Base-by-base conservation (phyloP, 257 asterid species). In the Ilex aquifolium region DNA sequence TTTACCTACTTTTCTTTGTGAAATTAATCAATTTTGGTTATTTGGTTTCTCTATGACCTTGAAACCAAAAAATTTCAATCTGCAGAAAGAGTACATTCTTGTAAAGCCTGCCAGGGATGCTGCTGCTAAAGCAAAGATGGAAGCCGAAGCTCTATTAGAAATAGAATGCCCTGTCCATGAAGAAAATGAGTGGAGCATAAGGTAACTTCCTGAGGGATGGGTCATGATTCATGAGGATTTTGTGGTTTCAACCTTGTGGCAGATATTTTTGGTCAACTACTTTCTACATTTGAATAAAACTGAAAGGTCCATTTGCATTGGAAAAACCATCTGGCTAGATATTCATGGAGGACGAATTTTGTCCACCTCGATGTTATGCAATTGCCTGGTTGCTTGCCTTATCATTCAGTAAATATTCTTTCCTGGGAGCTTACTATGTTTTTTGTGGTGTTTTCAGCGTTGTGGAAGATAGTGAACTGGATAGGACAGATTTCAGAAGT, bases 111-210 rank as follows among this genome's bases (percentile, higher is more conserved):
- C 86, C 27, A 84, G 96, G 75, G 97, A 87, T 68, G 98, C 96
- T 75, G 96, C 95, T 56, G 87, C 88, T 42, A 77, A 72, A 82
- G 95, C 85, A 66, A 84, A 83, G 84, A 74, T 77, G 78, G 86
- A 79, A 64, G 85, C 81, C 6, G 90, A 79, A 78, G 80, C 62
- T 64, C 7, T 69, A 32, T 40, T 69, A 65, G 85, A 71, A 74
- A 65, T 77, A 5, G 94, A 87, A 65, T 55, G 64, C 81, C 94
- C 87, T 64, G 32, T 75, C 49, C 99, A 93, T 77, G 82, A 64
- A 32, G 97, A 93, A 53, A 93, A 93, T 56, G 99, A 93, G 59
- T 93, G 99, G 99, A 90, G 84, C 72, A 93, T 93, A 70, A 93
- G 99, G 99, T 85, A 58, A 56, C 62, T 32, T 46, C 52, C 52